phyloP scores from a whole-genome alignment of 768 basidiomycete species.

The Suillus subalutaceus region DNA sequence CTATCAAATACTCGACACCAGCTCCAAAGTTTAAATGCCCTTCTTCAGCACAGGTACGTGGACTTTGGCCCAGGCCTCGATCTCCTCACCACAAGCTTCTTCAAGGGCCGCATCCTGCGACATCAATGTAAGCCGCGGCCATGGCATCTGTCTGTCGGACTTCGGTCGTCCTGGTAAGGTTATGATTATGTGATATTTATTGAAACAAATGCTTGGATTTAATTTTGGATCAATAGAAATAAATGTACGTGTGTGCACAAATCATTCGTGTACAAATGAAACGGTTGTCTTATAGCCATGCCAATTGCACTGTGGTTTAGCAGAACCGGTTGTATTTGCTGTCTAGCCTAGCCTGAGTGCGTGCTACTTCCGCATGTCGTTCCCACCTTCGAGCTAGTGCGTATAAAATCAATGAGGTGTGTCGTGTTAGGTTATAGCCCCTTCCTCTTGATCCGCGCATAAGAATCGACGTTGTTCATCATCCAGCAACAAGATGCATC shows the following conservation, averaged over 20 bases:
- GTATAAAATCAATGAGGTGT: neutral
- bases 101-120: neutral
- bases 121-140: neutral
- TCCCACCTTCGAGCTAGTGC: neutral
- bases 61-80: neutral
- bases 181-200: neutral
- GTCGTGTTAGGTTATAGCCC: neutral
- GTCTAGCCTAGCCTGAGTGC: neutral
- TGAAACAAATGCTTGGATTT: neutral
- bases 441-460: neutral
- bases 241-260: neutral
- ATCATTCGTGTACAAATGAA: neutral
- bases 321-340: neutral
- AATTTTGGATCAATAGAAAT: neutral
- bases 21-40: neutral
- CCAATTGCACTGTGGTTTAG: neutral
- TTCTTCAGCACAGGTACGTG: neutral
- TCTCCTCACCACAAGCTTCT: neutral
- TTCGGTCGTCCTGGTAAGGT: neutral
- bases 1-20: neutral
- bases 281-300: neutral
- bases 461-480: neutral
- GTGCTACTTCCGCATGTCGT: neutral
- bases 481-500: neutral
- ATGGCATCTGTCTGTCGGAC: neutral